phyloP scores from a whole-genome alignment of 2,329 filamentous ascomycete species.

The Aspergillus thermomutatus region DNA sequence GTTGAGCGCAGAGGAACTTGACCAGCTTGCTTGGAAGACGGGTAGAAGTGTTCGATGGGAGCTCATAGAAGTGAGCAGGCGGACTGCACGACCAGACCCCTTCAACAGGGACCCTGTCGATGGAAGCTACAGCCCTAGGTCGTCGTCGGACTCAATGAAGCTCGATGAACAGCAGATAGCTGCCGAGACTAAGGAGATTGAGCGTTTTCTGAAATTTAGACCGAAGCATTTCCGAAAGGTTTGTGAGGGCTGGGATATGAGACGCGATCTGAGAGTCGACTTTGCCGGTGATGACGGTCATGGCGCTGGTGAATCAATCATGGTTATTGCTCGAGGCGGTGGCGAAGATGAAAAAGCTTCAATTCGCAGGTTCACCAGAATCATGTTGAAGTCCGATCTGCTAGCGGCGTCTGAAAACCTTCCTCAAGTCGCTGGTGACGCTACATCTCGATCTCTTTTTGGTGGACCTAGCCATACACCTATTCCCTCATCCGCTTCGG shows the following conservation, averaged over 20 bases:
- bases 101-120: constrained; percentile 65
- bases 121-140: constrained; percentile 76
- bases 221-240: constrained; percentile 74
- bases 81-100: constrained; percentile 68
- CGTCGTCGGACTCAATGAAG: constrained; percentile 70
- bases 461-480: constrained; percentile 39
- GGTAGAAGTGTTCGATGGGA: constrained; percentile 79
- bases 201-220: constrained; percentile 67
- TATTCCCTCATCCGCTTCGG: constrained; percentile 7
- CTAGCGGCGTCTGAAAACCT: constrained; percentile 12
- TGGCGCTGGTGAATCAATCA: constrained; percentile 70
- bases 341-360: constrained; percentile 54
- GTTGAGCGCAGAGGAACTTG: constrained; percentile 50
- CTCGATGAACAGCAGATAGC: constrained; percentile 67
- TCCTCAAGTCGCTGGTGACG: constrained; percentile 10
- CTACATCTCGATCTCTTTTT: constrained; percentile 47
- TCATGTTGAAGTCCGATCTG: constrained; percentile 36
- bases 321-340: constrained; percentile 71
- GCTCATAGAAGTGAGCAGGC: constrained; percentile 72
- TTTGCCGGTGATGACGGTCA: constrained; percentile 78
- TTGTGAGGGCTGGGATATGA: constrained; percentile 91
- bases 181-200: constrained; percentile 78
- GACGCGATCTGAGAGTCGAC: constrained; percentile 77
- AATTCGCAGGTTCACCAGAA: constrained; percentile 58
- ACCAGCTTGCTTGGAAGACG: constrained; percentile 72